These are phyloP conservation scores for Psidium guajava DNA, from an alignment of 345 rosid species.

Conservation along the genomic window DNA sequence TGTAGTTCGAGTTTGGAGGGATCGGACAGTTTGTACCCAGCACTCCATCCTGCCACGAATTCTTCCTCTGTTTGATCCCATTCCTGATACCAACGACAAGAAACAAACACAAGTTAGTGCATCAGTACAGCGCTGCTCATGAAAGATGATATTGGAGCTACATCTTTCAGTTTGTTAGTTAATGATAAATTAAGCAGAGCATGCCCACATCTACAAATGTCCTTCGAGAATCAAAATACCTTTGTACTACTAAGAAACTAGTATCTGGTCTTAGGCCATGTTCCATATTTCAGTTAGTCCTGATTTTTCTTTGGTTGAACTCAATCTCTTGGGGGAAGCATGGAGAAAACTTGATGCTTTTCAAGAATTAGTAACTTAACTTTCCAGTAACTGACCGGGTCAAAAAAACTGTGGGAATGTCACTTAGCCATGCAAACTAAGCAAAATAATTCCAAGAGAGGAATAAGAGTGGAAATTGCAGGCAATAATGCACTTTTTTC, in stretches of 20 bases:
- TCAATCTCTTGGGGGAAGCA: not conserved
- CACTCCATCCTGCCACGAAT: slow-evolving; percentile 46
- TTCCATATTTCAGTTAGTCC: not conserved
- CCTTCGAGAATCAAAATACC: not conserved
- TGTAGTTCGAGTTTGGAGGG: slow-evolving; percentile 25
- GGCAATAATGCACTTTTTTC: not conserved
- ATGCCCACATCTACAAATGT: not conserved
- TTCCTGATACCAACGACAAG: slow-evolving; percentile 15
- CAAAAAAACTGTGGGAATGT: not conserved
- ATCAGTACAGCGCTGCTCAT: not conserved
- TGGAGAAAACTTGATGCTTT: not conserved
- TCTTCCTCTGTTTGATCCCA: slow-evolving; percentile 36
- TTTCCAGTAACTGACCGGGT: not conserved
- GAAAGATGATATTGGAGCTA: not conserved
- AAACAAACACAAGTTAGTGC: not conserved
- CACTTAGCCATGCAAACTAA: not conserved
- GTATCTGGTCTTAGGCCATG: not conserved
- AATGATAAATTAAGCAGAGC: not conserved
- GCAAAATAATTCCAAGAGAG: not conserved
- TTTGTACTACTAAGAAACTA: not conserved
- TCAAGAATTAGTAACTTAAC: not conserved
- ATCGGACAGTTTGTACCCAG: slow-evolving; percentile 33
- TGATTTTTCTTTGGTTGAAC: not conserved
- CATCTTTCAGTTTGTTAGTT: not conserved
- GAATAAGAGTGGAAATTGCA: not conserved